Evolutionary conservation across 2,329 filamentous ascomycete species (phyloP), one percentile per base, ranked within the genome.

Genomic region (Fonsecaea multimorphosa): DNA sequence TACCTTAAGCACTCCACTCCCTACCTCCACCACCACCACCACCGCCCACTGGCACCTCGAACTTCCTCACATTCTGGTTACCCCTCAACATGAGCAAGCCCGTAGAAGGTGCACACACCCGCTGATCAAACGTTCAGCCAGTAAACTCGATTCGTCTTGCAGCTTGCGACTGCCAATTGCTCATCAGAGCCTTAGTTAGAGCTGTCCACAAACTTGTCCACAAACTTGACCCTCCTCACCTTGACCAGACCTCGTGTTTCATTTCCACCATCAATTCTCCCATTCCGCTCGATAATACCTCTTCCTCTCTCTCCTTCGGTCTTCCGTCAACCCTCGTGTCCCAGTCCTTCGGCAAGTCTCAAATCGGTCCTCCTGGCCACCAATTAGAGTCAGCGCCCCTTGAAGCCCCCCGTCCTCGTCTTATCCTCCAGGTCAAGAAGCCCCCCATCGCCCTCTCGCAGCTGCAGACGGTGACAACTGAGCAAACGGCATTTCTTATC

Each of bases 401-500:
- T 49, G 44, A 49, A 49, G 12, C 12, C 31, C 44, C 19, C 44
- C 44, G 12, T 24, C 44, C 27, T 54, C 51, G 51, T 14, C 27
- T 31, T 27, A 16, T n/a, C 27, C n/a, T 31, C 51, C 31, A 3
- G 55, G 38, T 31, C 27, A 24, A 44, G 31, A 22, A 22, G 27
- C 56, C 14, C n/a, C n/a, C 57, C 22, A n/a, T 32, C 19, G 40
- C 58, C 22, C 31, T 29, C 51, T 29, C n/a, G 44, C 49, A 49
- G 44, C 31, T 31, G 31, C 27, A 27, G 31, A 51, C 44, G 16
- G 16, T 29, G 44, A 53, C 40, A 60, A 38, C 12, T 40, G 58
- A 60, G n/a, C 38, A 40, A 51, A 36, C 58, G 58, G 58, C 58
- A 60, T 60, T 36, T 36, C 58, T 60, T 52, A 60, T 60, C 58